phyloP scores from a whole-genome alignment of 345 rosid genomes.

The Dipteronia dyeriana region DNA sequence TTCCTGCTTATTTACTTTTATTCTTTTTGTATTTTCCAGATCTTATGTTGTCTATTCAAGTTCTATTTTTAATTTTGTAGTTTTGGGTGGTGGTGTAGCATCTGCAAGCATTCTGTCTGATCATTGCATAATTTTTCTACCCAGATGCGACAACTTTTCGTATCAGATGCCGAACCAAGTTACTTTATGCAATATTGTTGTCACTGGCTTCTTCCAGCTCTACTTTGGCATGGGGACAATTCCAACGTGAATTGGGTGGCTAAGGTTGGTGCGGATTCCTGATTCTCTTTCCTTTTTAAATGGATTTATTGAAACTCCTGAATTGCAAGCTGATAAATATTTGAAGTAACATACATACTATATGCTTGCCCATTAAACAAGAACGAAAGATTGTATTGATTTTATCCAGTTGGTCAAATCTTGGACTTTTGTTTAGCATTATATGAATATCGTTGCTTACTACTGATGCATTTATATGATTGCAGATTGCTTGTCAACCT shows the following conservation, averaged over 20 bases:
- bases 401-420: not conserved
- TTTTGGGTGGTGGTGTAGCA: conserved; percentile 7
- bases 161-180: conserved; percentile 65
- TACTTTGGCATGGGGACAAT: conserved; percentile 59
- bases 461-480: conserved; percentile 26
- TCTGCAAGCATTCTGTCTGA: not conserved
- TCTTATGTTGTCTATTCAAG: conserved; percentile 7
- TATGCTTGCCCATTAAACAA: not conserved
- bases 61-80: not conserved
- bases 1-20: not conserved
- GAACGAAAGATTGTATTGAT: not conserved
- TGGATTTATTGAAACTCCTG: conserved; percentile 2
- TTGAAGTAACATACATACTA: not conserved
- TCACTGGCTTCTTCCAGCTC: conserved; percentile 91
- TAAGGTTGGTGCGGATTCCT: conserved; percentile 48
- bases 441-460: conserved; percentile 3
- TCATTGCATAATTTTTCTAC: conserved; percentile 17
- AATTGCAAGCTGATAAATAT: not conserved
- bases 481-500: conserved; percentile 73
- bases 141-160: conserved; percentile 71
- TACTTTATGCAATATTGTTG: conserved; percentile 77
- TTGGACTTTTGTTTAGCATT: not conserved
- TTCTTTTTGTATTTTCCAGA: not conserved
- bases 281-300: conserved; percentile 8
- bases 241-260: conserved; percentile 73